Conservation (phyloP, 306 rosid genomes). For the Crataegus laevigata region DNA sequence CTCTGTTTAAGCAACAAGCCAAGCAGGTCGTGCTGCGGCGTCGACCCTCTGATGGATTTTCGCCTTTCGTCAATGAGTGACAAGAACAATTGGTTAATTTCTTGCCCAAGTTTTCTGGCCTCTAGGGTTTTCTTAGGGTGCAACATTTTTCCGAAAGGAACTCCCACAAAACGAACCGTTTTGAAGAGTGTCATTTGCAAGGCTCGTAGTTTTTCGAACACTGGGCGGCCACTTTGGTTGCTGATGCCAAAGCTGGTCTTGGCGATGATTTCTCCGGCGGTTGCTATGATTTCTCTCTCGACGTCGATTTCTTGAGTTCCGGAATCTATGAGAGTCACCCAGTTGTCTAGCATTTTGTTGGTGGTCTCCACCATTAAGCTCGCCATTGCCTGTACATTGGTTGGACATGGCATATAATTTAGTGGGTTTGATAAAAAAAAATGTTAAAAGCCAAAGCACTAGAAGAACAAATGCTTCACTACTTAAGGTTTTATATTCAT, state of each 20-base stretch:
- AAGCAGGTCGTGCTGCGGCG: conserved; percentile 36
- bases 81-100: conserved; percentile 42
- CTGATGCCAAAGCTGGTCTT: conserved; percentile 68
- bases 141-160: conserved; percentile 48
- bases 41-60: background rate
- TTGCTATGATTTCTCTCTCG: conserved; percentile 45
- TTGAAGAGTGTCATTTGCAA: conserved; percentile 59
- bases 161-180: conserved; percentile 66
- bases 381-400: conserved; percentile 51
- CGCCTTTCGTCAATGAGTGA: conserved; percentile 29
- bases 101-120: conserved; percentile 57
- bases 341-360: conserved; percentile 51
- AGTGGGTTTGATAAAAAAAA: background rate
- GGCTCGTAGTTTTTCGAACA: conserved; percentile 45
- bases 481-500: background rate
- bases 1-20: conserved; percentile 49
- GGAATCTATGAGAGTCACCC: conserved; percentile 40
- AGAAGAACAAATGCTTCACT: background rate
- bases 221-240: conserved; percentile 29
- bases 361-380: conserved; percentile 55
- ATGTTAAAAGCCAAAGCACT: background rate
- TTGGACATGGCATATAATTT: conserved; percentile 6
- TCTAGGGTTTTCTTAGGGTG: conserved; percentile 41
- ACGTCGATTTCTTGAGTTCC: conserved; percentile 49
- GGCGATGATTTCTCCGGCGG: conserved; percentile 78